Evolutionary conservation across 2,329 filamentous ascomycete species (phyloP).

Genomic region (Neonectria punicea): DNA sequence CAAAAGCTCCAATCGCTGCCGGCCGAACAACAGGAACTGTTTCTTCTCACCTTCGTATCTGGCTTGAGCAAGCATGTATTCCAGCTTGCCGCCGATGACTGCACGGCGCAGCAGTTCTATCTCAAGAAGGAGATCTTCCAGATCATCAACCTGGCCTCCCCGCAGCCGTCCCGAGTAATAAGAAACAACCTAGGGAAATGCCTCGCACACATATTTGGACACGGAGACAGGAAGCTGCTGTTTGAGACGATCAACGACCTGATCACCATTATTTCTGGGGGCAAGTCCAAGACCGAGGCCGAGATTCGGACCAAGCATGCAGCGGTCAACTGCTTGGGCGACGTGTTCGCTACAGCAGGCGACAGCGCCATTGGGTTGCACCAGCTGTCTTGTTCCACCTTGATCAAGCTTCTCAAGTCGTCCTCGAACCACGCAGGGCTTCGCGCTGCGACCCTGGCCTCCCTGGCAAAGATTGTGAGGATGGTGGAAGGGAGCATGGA

Average conservation of each 20-base stretch:
- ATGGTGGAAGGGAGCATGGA: conserved; percentile 84
- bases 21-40: conserved; percentile 94
- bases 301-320: conserved; percentile 87
- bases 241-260: conserved; percentile 96
- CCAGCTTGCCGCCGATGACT: conserved; percentile 78
- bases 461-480: conserved; percentile 78
- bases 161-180: conserved; percentile 86
- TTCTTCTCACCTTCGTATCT: conserved; percentile 88
- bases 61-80: conserved; percentile 84
- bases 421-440: conserved; percentile 84
- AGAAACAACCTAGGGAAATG: conserved; percentile 89
- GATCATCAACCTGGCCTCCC: conserved; percentile 86
- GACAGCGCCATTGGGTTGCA: conserved; percentile 91
- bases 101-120: conserved; percentile 88
- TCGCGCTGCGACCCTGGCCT: conserved; percentile 79
- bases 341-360: conserved; percentile 90
- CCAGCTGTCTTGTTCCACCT: conserved; percentile 74
- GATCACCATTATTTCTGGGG: conserved; percentile 74
- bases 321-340: conserved; percentile 85
- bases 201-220: conserved; percentile 82
- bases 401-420: conserved; percentile 83
- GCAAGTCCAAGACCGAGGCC: conserved; percentile 79
- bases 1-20: conserved; percentile 89
- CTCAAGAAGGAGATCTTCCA: conserved; percentile 96
- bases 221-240: conserved; percentile 89